Conservation (phyloP, 2,329 filamentous ascomycete genomes). For the Trichophyton mentagrophytes region DNA sequence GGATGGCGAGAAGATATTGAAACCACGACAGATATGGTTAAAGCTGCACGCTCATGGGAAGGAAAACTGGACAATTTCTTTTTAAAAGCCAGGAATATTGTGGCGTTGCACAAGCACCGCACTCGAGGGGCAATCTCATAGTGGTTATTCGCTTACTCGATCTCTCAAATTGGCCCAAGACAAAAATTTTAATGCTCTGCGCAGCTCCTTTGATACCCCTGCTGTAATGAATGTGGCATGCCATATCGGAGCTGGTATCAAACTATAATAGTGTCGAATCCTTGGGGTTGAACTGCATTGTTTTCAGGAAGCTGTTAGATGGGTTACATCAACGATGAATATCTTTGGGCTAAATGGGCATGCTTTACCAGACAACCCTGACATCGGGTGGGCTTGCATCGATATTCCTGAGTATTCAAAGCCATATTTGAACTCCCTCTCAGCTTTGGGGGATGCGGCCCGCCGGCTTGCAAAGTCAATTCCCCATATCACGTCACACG, state of each 20-base stretch:
- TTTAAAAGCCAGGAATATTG: conserved; percentile 43
- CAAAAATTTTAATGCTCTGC: conserved; percentile 44
- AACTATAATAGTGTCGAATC: conserved; percentile 52
- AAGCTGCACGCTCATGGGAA: conserved; percentile 66
- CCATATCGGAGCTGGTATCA: conserved; percentile 65
- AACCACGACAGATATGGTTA: conserved; percentile 71
- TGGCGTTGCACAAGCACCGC: conserved; percentile 17
- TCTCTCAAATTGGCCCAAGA: conserved; percentile 3
- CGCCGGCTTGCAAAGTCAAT: conserved; percentile 43
- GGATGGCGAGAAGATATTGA: conserved; percentile 86
- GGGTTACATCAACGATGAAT: conserved; percentile 70
- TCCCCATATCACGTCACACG: conserved; percentile 27
- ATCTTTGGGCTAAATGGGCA: conserved; percentile 60
- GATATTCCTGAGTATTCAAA: conserved; percentile 49
- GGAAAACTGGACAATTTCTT: conserved; percentile 61
- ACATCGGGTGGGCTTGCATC: conserved; percentile 53
- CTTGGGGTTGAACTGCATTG: conserved; percentile 33
- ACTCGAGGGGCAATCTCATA: conserved; percentile 4
- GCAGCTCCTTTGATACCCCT: conserved; percentile 79
- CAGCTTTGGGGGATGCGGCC: conserved; percentile 45
- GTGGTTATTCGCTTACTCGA: no score
- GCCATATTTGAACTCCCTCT: conserved; percentile 46
- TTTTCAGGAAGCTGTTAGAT: conserved; percentile 50
- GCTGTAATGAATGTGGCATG: conserved; percentile 61
- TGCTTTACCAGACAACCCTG: conserved; percentile 22